Evolutionary conservation across 106 monocot genomes (phyloP), one percentile per base, ranked within the genome.

Genomic region (Apostasia shenzhenica): DNA sequence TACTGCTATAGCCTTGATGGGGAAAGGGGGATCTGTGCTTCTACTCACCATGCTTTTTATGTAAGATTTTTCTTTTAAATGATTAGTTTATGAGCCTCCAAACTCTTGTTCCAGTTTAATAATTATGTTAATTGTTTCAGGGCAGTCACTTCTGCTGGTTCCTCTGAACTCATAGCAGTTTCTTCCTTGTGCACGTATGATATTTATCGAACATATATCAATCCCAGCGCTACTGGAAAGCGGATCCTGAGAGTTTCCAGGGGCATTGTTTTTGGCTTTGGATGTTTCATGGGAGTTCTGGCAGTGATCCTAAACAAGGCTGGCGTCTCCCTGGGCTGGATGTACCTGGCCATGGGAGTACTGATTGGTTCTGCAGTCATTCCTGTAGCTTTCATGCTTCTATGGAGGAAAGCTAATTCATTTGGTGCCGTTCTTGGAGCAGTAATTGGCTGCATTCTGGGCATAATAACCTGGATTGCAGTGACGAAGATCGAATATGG

Each of bases 21-120:
- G 97, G 12, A 92, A 92, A 87, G 77, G 81, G 51, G 92, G 97
- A 73, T 97, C 97, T 26, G 81, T 97, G 37, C 92, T 97, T 43
- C 87, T 97, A 54, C 91, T 97, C n/a, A 92, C 97, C 47, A 97
- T 97, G 97, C 73, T 97, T 41, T 97, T 97, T 73, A 97, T 97
- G 97, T 94, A 76, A 87, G 89, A 67, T 57, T 6, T 58, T 45
- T 12, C 5, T 44, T 66, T 46, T 41, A 11, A 26, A 26, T 26
- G 26, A 52, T 56, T 12, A 14, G 10, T 56, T 56, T 11, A 12
- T 56, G 1, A 1, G 56, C 10, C 2, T 56, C 8, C 4, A 56
- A 56, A 12, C 14, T 56, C 56, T 13, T 14, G 14, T 56, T n/a
- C 1, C 56, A 56, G 13, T 1, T 13, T 14, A 50, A 50, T 26